Evolutionary conservation across 208 protist genomes (phyloP).

Genomic region (Acanthamoeba castellanii): DNA sequence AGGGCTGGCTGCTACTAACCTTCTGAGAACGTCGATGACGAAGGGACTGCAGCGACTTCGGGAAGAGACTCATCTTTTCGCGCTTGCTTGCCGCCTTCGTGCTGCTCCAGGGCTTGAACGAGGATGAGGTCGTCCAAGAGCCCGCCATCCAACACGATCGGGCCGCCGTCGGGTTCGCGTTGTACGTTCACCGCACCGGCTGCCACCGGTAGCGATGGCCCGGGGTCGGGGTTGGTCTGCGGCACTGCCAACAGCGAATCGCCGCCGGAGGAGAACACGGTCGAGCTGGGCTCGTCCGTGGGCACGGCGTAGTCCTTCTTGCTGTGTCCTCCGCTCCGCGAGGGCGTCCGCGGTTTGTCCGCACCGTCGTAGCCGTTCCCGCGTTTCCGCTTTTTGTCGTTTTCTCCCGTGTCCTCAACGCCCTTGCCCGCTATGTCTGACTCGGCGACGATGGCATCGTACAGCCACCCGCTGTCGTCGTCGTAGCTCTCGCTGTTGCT

Average conservation of each 20-base stretch:
- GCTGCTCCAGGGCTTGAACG: background rate
- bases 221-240: background rate
- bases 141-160: too few relatives aligned
- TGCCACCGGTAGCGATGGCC: background rate
- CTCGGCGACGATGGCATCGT: conserved; percentile 11
- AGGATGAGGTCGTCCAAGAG: background rate
- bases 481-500: conserved; percentile 49
- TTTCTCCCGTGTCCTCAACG: background rate
- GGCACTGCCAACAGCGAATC: background rate
- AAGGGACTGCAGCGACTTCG: too few relatives aligned
- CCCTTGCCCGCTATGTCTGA: background rate
- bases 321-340: background rate
- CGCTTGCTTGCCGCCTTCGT: background rate
- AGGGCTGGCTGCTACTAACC: too few relatives aligned
- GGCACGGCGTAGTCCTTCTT: background rate
- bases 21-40: too few relatives aligned
- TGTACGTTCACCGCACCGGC: background rate
- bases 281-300: background rate
- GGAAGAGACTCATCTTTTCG: background rate
- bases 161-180: background rate
- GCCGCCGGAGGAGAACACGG: background rate
- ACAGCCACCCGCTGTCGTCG: conserved; percentile 33
- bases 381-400: background rate
- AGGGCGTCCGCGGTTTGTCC: background rate
- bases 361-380: background rate